Evolutionary conservation across 345 rosid species (phyloP).

Genomic region (Hibiscus tridactylites): DNA sequence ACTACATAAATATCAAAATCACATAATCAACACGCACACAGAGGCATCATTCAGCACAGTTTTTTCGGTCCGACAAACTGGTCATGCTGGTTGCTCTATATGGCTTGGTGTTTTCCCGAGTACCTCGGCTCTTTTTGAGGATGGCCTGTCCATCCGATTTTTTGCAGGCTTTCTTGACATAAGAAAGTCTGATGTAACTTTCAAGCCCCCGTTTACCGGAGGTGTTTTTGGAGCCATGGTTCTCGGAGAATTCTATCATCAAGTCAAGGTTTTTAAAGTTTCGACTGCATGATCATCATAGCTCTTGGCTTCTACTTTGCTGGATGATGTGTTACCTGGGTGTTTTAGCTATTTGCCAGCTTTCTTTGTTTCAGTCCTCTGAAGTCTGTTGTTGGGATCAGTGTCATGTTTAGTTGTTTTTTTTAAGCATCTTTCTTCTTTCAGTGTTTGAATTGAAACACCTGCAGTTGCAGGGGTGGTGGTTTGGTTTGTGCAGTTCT

Average conservation of each 20-base stretch:
- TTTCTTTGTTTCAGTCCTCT: background rate
- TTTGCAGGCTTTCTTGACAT: slow-evolving; percentile 38
- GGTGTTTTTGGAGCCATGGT: slow-evolving; percentile 25
- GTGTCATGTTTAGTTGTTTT: too few species aligned
- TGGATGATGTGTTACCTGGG: slow-evolving; percentile 16
- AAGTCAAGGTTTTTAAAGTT: slow-evolving; percentile 23
- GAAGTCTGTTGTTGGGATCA: too few species aligned
- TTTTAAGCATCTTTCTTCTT: too few species aligned
- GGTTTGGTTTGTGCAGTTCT: slow-evolving; percentile 24
- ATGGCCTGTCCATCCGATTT: slow-evolving; percentile 10
- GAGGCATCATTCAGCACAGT: slow-evolving; percentile 25
- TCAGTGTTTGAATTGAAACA: background rate
- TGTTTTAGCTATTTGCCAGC: slow-evolving; percentile 19
- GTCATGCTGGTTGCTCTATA: slow-evolving; percentile 5
- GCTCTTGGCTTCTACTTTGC: slow-evolving; percentile 16
- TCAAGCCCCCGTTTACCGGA: too few species aligned
- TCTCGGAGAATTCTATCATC: slow-evolving; percentile 29
- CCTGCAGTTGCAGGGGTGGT: background rate
- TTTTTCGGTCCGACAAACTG: slow-evolving; percentile 19
- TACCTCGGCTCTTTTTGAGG: slow-evolving; percentile 25
- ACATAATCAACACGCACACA: too few species aligned
- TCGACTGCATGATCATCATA: slow-evolving; percentile 6
- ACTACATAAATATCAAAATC: too few species aligned
- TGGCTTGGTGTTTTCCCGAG: slow-evolving; percentile 38
- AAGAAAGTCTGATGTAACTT: slow-evolving; percentile 34